Base-by-base conservation (phyloP, 129 eudicot genomes). In the Tanacetum coccineum region DNA sequence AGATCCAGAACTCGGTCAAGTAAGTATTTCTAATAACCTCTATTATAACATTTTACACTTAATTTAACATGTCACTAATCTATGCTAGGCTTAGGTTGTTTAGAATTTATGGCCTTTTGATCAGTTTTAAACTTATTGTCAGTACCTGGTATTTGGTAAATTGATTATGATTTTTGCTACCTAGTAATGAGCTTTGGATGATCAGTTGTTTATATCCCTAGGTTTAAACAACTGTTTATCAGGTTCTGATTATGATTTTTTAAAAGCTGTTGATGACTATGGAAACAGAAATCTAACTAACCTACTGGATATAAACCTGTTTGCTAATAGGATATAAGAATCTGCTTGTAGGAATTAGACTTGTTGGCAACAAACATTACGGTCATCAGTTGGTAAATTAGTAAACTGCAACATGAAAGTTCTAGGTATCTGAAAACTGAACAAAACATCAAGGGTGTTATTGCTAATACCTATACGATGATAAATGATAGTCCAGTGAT, bases 1-100 rank as follows among this genome's bases (percentile, higher is more conserved):
- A 45, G 81, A 76, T 48, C 81, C 81, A 61, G 81, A 76, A 45
- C 75, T 76, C 9, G 81, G 81, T 46, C 81, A 76, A 67, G 67
- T 66, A 58, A 66, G 64, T 28, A 25, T 45, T 47, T 39, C 6
- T 47, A 32, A 14, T 20, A 36, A 36, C 13, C 45, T 54, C 6
- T 53, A 22, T 11, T 17, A 32, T 64, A 25, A 45, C 44, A 69
- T 21, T 3, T 13, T 18, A 32, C 15, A 60, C 10, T 6, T 54
- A 6, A 36, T 9, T 6, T 54, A 6, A 36, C 4, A 54, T 54
- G 4, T 18, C 32, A 20, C 25, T 20, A 26, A 11, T 36, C 14
- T 21, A 21, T 13, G 63, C 3, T 13, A 58, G 13, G 42, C 44
- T 26, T 15, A 58, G 17, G 63, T 58, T 4, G 20, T 4, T 36